Evolutionary conservation across 108 stramenopile genomes (phyloP).

Genomic region (Cyclotella sp.): DNA sequence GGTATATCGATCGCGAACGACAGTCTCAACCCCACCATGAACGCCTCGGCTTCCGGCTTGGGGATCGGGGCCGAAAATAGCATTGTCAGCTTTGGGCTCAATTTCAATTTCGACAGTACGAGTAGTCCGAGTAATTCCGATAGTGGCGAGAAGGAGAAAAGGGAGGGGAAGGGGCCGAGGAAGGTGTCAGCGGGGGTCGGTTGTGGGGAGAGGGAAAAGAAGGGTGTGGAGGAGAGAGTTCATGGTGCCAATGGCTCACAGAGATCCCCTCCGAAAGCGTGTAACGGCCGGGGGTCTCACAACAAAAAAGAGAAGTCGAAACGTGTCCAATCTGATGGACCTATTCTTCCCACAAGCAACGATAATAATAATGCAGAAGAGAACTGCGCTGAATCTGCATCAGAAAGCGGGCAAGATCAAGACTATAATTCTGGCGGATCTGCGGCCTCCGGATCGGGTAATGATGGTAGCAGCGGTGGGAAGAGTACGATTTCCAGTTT

Average conservation of each 20-base stretch:
- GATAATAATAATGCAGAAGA: constrained; percentile 11
- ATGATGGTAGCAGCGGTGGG: constrained; percentile 50
- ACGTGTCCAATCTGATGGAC: background rate
- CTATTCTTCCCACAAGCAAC: background rate
- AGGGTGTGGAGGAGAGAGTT: background rate
- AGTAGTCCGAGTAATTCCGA: constrained; percentile 35
- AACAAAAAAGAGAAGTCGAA: constrained; percentile 16
- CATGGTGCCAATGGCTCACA: background rate
- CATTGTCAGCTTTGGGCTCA: constrained; percentile 48
- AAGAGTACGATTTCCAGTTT: constrained; percentile 54
- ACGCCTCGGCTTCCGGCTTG: background rate
- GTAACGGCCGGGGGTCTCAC: background rate
- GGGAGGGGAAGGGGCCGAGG: constrained; percentile 8
- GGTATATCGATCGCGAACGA: constrained; percentile 35
- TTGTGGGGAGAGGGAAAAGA: constrained; percentile 10
- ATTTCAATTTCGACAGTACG: constrained; percentile 52
- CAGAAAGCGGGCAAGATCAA: constrained; percentile 39
- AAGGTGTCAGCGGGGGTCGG: background rate
- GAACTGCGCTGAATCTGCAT: constrained; percentile 14
- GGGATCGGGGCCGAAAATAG: constrained; percentile 20
- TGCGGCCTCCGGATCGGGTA: constrained; percentile 31
- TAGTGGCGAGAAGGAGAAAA: constrained; percentile 29
- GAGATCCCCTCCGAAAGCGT: background rate
- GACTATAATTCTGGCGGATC: constrained; percentile 39
- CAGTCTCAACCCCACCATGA: constrained; percentile 12